phyloP scores from a whole-genome alignment of 2,329 filamentous ascomycete genomes.

The Sporothrix brunneoviolacea region DNA sequence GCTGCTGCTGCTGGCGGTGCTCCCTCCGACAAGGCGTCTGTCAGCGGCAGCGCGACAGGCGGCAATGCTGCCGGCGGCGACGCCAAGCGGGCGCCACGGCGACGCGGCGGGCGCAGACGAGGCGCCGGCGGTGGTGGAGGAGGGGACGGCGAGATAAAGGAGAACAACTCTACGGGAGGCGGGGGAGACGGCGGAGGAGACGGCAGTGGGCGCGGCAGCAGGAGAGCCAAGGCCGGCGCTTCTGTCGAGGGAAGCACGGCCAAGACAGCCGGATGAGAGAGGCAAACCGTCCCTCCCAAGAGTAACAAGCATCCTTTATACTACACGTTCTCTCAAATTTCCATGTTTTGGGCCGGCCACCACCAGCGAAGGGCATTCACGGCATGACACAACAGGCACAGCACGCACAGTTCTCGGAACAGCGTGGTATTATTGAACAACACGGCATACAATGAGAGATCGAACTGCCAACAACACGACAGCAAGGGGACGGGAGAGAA shows the following conservation, averaged over 20 bases:
- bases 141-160: slow-evolving; percentile 3
- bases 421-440: no score
- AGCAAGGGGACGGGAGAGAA: no score
- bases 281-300: no score
- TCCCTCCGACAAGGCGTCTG: slow-evolving; percentile 4
- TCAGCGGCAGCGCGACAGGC: background rate
- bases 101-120: slow-evolving; percentile 16
- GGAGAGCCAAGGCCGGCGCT: background rate
- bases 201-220: background rate
- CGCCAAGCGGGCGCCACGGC: slow-evolving; percentile 17
- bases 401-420: no score
- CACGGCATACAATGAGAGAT: no score
- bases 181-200: background rate
- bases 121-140: slow-evolving; percentile 12
- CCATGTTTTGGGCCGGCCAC: no score
- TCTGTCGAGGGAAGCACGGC: background rate
- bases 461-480: no score
- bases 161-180: no score
- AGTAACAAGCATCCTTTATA: no score
- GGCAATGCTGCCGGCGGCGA: background rate
- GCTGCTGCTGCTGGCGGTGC: background rate
- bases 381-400: no score
- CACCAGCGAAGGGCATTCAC: no score
- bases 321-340: no score
- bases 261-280: background rate